Percentiles rank a stretch among this genome's conserved stretches.
phyloP scores from a whole-genome alignment of 345 rosid genomes.

The Odontarrhena argentea region DNA sequence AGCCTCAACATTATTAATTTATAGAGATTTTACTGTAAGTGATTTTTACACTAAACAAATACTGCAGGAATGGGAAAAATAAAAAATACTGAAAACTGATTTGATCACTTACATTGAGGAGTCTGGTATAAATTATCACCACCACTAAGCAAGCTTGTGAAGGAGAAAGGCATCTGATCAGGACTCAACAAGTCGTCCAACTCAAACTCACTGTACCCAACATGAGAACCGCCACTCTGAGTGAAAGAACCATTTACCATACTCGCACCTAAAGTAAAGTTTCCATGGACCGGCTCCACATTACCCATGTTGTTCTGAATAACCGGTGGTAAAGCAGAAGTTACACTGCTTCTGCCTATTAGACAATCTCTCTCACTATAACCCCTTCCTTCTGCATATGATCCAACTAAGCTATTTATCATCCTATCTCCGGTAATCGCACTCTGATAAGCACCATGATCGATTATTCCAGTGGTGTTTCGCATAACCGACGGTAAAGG shows the following conservation, averaged over 20 bases:
- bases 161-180: conserved; percentile 42
- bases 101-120: conserved; percentile 30
- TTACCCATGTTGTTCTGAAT: conserved; percentile 14
- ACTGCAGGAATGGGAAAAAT: not conserved
- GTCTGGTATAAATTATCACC: conserved; percentile 34
- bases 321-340: conserved; percentile 32
- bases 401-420: conserved; percentile 44
- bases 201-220: conserved; percentile 29
- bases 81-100: conserved; percentile 13
- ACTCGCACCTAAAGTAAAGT: conserved; percentile 20
- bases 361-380: conserved; percentile 30
- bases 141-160: conserved; percentile 39
- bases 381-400: conserved; percentile 31
- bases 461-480: not conserved
- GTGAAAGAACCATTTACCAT: conserved; percentile 23
- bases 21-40: not conserved
- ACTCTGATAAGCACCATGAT: not conserved
- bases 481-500: conserved; percentile 25
- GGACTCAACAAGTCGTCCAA: conserved; percentile 34
- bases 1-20: too few species aligned
- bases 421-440: conserved; percentile 28
- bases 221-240: conserved; percentile 43
- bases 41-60: not conserved
- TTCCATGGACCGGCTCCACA: conserved; percentile 24
- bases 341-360: conserved; percentile 29